phyloP scores from a whole-genome alignment of 73 alveolate species.

The Paramecium sexaurelia region DNA sequence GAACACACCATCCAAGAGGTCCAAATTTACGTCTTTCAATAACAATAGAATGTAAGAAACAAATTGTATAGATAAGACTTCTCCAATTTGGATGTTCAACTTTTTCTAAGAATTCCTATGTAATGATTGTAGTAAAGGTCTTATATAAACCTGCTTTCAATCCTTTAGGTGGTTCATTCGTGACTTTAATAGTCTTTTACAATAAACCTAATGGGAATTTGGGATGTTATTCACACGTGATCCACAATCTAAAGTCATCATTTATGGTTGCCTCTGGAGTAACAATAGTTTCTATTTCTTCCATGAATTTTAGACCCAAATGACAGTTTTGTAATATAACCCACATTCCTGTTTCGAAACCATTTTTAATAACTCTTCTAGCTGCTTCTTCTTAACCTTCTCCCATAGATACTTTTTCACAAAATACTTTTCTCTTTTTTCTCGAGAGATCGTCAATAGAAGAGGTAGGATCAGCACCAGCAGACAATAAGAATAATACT shows the following conservation, averaged over 20 bases:
- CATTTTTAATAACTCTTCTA: slow-evolving; percentile 91
- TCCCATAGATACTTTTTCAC: slow-evolving; percentile 99
- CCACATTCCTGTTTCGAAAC: slow-evolving; percentile 99
- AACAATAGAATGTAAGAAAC: slow-evolving; percentile 99
- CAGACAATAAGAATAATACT: slow-evolving; percentile 98
- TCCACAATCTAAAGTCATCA: slow-evolving; percentile 99
- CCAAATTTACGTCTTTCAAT: slow-evolving; percentile 99
- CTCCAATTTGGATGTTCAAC: slow-evolving; percentile 99
- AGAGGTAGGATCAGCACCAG: slow-evolving; percentile 99
- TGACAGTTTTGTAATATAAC: slow-evolving; percentile 98
- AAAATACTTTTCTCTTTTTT: slow-evolving; percentile 98
- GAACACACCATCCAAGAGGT: slow-evolving; percentile 99
- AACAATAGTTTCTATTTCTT: slow-evolving; percentile 89
- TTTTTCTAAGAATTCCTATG: slow-evolving; percentile 94
- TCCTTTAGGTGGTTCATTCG: slow-evolving; percentile 99
- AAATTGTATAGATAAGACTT: slow-evolving; percentile 92
- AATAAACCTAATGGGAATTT: slow-evolving; percentile 99
- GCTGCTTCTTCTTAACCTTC: slow-evolving; percentile 99
- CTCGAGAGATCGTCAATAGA: slow-evolving; percentile 99
- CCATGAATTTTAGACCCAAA: slow-evolving; percentile 98
- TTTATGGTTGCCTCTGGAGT: slow-evolving; percentile 95
- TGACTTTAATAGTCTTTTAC: slow-evolving; percentile 99
- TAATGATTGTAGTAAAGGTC: slow-evolving; percentile 98
- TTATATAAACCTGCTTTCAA: slow-evolving; percentile 99
- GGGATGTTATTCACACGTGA: slow-evolving; percentile 98